Base-by-base conservation (phyloP, 805 yeast genomes). In the Helenozyma baotianmanensis region DNA sequence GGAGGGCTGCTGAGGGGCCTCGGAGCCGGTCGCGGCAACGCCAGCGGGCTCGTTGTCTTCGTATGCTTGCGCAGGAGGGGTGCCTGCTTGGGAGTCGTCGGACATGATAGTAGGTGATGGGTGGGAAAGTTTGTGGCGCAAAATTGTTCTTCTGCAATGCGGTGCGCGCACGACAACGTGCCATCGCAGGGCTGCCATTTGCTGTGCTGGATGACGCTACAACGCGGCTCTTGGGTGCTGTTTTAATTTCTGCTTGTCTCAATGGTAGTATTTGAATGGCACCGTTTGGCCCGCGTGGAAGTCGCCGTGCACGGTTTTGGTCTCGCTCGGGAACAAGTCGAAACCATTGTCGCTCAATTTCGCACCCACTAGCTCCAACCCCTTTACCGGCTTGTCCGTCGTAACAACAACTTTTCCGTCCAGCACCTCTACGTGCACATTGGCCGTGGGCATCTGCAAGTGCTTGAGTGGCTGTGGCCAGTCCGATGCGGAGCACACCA, bases 391-490 rank as follows among this genome's bases (percentile, higher is more conserved):
- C 19, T 17, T 17, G 19, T 17, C 8, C 7, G 19, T 17, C 7
- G 52, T 33, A 5, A 62, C 40, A 9, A 22, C 37, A 5, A 63
- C 43, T 14, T 32, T 27, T 6, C 54, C 64, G 11, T 52, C 52
- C 2, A 40, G 42, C 8, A 56, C 55, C 10, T 40, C 38, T 12
- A 48, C 23, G 4, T 43, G 27, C 4, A 59, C 57, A 2, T 44
- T 18, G 16, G 60, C 35, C 11, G 40, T 45, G 4, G 64, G 58
- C 36, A 67, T 58, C 12, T 48, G 47, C 17, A 65, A 47, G 43
- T 64, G 55, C 38, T 69, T 69, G 27, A 69, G 43, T 4, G 72
- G 72, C 44, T 73, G 76, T 0, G 78, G 77, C 77, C 78, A 72
- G 41, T 70, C 72, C 5, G 58, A 51, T 6, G 61, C 56, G 27